Base-by-base conservation (phyloP, 495 filamentous ascomycete genomes). In the Lophium mytilinum region DNA sequence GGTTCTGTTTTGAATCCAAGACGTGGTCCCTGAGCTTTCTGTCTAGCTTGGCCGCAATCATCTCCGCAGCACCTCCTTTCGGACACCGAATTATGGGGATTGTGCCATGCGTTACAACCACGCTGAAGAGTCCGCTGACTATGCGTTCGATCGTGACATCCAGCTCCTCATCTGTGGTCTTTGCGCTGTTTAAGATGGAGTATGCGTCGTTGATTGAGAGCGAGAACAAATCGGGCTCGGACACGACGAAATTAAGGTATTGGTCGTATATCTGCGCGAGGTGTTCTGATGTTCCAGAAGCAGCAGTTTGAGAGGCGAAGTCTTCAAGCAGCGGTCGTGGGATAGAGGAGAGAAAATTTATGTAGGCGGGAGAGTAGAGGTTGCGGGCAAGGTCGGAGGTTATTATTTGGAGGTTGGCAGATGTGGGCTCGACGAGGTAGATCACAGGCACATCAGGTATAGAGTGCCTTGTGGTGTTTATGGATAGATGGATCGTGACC, bases 361-460 rank as follows among this genome's bases (percentile, higher is more conserved):
- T 83, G 65, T 96, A 93, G 63, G 94, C 92, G 1, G 90, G 88
- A 53, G 90, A 87, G 72, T 99, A 99, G 30, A 99, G 80, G 40
- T 82, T 84, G 56, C 84, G 87, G 37, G 90, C 80, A 14, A 99
- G 82, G 66, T 99, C 94, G 46, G 77, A 78, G n/a, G 88, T 90
- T 53, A 99, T 91, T 30, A 80, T 76, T 64, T 87, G 79, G 24
- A 96, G 77, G 61, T 97, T 96, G 41, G 81, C 73, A 9, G 82
- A 62, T 11, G 84, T 94, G 6, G 94, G 94, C 66, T 99, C 94
- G 63, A 97, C 80, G 12, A 99, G 79, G 68, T 99, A 99, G 51
- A 99, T 82, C 52, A 93, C 94, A 5, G 93, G 92, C 21, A 96
- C 94, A 70, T 99, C 94, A 47, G 93, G 93, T 57, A 99, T 96